Percentiles rank a stretch among this genome's conserved stretches.
These are phyloP conservation scores for Roridomyces roridus DNA, from an alignment of 768 basidiomycete genomes.

Conservation along the genomic window DNA sequence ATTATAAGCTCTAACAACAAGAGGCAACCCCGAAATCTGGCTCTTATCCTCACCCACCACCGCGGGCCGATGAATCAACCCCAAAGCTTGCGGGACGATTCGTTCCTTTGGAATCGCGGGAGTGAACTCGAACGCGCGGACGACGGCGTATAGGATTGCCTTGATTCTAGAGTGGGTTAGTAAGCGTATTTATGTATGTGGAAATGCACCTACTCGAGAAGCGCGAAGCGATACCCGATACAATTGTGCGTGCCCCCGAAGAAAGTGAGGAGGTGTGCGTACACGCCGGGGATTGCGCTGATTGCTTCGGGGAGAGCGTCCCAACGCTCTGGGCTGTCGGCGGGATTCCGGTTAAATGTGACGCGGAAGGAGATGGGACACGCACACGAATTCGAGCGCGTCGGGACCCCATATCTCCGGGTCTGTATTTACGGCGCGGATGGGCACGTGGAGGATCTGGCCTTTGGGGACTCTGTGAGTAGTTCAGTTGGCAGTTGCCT, in stretches of 20 bases:
- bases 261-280: conserved; percentile 65
- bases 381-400: conserved; percentile 63
- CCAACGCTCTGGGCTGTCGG: conserved; percentile 70
- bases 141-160: conserved; percentile 43
- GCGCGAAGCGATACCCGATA: conserved; percentile 71
- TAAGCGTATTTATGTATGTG: too few species aligned
- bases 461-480: conserved; percentile 49
- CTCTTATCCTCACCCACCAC: too few species aligned
- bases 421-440: conserved; percentile 56
- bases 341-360: not conserved
- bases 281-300: conserved; percentile 59
- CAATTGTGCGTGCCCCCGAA: conserved; percentile 52
- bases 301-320: conserved; percentile 49
- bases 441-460: conserved; percentile 53
- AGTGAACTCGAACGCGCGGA: conserved; percentile 53
- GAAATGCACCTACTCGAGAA: conserved; percentile 51
- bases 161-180: conserved; percentile 34
- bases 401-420: conserved; percentile 68
- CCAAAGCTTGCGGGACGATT: too few species aligned
- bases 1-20: too few species aligned
- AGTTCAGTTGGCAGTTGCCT: not conserved
- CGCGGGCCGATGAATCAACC: too few species aligned
- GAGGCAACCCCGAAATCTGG: too few species aligned
- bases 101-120: not conserved
- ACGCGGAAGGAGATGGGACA: not conserved